Evolutionary conservation across 192 early-diverging fungal genomes (phyloP).

Genomic region (Umbelopsis sp.): DNA sequence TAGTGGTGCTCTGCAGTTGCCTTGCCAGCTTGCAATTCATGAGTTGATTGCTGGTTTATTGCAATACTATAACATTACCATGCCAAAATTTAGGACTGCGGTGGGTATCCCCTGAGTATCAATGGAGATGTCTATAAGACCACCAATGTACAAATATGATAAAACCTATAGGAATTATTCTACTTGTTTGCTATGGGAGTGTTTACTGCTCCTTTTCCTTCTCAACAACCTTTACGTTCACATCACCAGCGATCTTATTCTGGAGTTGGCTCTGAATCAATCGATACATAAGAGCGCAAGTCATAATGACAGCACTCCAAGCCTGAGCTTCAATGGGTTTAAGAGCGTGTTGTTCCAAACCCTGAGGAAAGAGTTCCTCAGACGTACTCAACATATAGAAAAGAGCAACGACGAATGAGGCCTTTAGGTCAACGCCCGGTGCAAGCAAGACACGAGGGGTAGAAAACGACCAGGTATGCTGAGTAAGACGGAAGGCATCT

Average conservation of each 20-base stretch:
- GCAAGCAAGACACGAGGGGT: slow-evolving; percentile 31
- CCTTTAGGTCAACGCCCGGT: slow-evolving; percentile 29
- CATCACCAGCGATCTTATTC: background rate
- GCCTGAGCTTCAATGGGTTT: slow-evolving; percentile 29
- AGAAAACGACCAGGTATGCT: slow-evolving; percentile 34
- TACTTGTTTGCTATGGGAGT: background rate
- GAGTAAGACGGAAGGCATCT: slow-evolving; percentile 40
- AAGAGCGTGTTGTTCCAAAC: slow-evolving; percentile 10
- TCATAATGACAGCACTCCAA: slow-evolving; percentile 27
- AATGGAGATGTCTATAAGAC: too few species aligned
- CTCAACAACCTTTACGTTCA: background rate
- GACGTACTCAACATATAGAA: slow-evolving; percentile 32
- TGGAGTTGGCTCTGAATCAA: background rate
- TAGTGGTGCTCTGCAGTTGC: too few species aligned
- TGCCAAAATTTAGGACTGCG: too few species aligned
- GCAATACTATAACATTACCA: too few species aligned
- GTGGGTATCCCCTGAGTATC: too few species aligned
- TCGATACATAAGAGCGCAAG: slow-evolving; percentile 20
- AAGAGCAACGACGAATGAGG: slow-evolving; percentile 24
- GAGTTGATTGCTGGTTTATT: too few species aligned
- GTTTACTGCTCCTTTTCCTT: slow-evolving; percentile 12
- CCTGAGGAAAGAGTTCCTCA: slow-evolving; percentile 17
- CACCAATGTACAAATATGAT: too few species aligned
- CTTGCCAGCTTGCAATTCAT: too few species aligned
- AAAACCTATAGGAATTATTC: background rate